phyloP scores from a whole-genome alignment of 2,329 filamentous ascomycete species.

The Hypoxylon sp. region DNA sequence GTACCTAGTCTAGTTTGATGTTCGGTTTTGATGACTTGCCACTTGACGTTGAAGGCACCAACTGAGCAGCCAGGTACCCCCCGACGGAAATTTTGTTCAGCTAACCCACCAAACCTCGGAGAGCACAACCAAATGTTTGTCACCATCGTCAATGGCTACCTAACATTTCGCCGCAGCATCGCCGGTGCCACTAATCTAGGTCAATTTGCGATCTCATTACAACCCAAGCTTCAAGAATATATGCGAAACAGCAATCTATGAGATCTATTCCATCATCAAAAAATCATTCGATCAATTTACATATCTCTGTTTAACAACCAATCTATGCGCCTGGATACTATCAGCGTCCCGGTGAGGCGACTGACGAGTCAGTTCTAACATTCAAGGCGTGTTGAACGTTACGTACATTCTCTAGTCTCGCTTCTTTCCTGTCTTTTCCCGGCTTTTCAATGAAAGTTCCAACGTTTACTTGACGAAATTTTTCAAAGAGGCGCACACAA shows the following conservation, averaged over 20 bases:
- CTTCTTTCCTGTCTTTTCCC: background rate
- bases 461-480: conserved; percentile 1
- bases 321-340: background rate
- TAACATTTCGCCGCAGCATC: conserved; percentile 5
- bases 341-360: background rate
- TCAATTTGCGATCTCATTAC: conserved; percentile 1
- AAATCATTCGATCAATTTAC: conserved; percentile 9
- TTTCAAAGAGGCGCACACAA: conserved; percentile 14
- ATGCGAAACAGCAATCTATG: conserved; percentile 5
- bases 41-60: background rate
- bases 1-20: background rate
- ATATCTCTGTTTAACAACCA: background rate
- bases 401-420: background rate
- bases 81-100: background rate
- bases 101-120: background rate
- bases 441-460: background rate
- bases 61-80: background rate
- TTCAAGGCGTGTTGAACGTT: background rate
- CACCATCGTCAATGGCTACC: background rate
- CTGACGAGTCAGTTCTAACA: background rate
- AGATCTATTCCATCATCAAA: background rate
- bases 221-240: conserved; percentile 10
- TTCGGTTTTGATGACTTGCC: background rate
- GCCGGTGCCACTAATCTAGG: background rate
- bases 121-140: background rate